Base-by-base conservation (phyloP, 768 basidiomycete species). In the Leccinum arenicola region DNA sequence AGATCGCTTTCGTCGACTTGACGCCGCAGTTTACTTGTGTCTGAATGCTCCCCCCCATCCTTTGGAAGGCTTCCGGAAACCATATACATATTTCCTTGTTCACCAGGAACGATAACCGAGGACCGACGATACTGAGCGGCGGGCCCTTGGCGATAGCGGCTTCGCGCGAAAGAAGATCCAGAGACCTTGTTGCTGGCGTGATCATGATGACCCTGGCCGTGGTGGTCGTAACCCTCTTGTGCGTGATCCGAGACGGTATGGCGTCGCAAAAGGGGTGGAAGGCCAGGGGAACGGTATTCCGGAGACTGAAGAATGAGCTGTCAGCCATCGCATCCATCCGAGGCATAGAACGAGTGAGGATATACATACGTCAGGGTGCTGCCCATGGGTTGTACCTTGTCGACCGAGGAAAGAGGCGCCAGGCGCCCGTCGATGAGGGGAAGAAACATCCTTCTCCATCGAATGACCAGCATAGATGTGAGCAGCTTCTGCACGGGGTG, bases 401-500 rank as follows among this genome's bases (percentile, higher is more conserved):
- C 23, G 6, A 15, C 57, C 43, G 31, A 36, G 38, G 56, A 23
- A 33, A n/a, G 59, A 9, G 7, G 19, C 23, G 19, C 12, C 12
- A 29, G 11, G 51, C 35, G 56, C n/a, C 17, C 17, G 58, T 6
- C 55, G 50, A 23, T 23, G 19, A 50, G 25, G 9, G 11, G 58
- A 54, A 9, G 57, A 54, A 17, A 54, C 7, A 10, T 56, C 61
- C 45, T 51, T 61, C 40, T 52, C 50, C 50, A 33, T 48, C 40
- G 57, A 40, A 51, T 68, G 60, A 36, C 70, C 66, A 45, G 61
- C 58, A 33, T 62, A 61, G 55, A 81, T 64, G 52, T 75, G 77
- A n/a, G 76, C 77, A 19, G 75, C 82, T 52, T 76, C 75, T 25
- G 68, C 79, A 33, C 70, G 40, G 4, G 49, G 51, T 9, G 54